A percentile compares a stretch with the other conserved stretches of the same genome.
Conservation (phyloP, 2,329 filamentous ascomycete genomes). For the Ophidiomyces ophidiicola region DNA sequence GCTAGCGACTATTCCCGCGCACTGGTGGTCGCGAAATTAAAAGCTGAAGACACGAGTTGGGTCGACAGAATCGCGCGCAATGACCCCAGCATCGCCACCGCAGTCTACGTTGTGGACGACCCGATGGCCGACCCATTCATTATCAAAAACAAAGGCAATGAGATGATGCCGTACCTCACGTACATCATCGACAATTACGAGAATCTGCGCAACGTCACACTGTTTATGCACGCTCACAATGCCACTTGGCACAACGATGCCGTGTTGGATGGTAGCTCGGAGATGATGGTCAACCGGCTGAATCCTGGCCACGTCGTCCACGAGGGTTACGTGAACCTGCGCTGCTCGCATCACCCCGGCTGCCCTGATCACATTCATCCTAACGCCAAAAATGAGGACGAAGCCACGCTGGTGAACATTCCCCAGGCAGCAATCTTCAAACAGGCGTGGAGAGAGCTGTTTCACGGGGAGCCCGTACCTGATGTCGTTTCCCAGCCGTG, state of each 20-base stretch:
- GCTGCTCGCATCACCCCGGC: slow-evolving; percentile 47
- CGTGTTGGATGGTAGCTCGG: slow-evolving; percentile 40
- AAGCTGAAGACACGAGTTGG: slow-evolving; percentile 43
- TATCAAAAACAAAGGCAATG: slow-evolving; percentile 49
- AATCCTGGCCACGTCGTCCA: slow-evolving; percentile 41
- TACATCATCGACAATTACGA: slow-evolving; percentile 54
- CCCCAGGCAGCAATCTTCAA: slow-evolving; percentile 38
- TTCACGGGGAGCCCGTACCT: slow-evolving; percentile 34
- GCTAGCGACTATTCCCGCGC: slow-evolving; percentile 38
- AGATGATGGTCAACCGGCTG: slow-evolving; percentile 40
- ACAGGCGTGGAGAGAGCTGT: slow-evolving; percentile 37
- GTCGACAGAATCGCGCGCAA: slow-evolving; percentile 33
- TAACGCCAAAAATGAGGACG: slow-evolving; percentile 25
- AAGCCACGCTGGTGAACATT: slow-evolving; percentile 32
- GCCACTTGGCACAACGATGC: slow-evolving; percentile 50
- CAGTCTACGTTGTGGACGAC: slow-evolving; percentile 44
- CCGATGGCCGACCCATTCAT: slow-evolving; percentile 39
- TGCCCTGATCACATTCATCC: slow-evolving; percentile 49
- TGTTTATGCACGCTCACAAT: slow-evolving; percentile 49
- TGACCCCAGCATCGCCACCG: slow-evolving; percentile 37
- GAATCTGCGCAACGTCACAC: slow-evolving; percentile 44
- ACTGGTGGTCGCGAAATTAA: slow-evolving; percentile 43
- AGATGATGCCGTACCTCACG: slow-evolving; percentile 51
- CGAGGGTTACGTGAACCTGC: slow-evolving; percentile 48
- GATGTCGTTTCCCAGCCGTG: slow-evolving; percentile 48